These are phyloP conservation scores for Chenopodium quinoa DNA, from an alignment of 148 eudicot species.

Conservation along the genomic window DNA sequence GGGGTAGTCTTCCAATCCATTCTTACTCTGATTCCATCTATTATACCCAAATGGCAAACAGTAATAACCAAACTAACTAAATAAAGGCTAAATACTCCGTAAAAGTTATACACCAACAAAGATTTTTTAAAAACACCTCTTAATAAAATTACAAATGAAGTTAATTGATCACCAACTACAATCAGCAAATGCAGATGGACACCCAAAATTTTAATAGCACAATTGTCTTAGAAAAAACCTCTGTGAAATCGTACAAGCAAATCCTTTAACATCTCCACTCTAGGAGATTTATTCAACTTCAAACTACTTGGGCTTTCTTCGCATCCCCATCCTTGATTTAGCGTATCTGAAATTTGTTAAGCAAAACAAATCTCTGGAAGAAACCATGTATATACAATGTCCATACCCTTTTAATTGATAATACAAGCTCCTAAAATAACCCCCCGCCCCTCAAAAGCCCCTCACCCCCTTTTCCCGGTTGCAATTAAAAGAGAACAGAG, in stretches of 20 bases:
- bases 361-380: constrained; percentile 22
- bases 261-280: not conserved
- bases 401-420: no score
- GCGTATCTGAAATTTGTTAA: constrained; percentile 69
- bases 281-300: not conserved
- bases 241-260: not conserved
- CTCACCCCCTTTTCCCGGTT: no score
- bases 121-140: not conserved
- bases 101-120: not conserved
- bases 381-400: no score
- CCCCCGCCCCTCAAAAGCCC: no score
- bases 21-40: no score
- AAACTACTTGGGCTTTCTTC: constrained; percentile 54
- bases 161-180: not conserved
- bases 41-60: no score
- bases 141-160: not conserved
- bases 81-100: no score
- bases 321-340: constrained; percentile 90
- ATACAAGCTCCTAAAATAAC: no score
- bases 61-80: no score
- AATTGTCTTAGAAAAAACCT: not conserved
- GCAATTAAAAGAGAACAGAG: not conserved
- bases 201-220: not conserved
- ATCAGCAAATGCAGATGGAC: constrained; percentile 1
- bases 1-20: no score